Evolutionary conservation across 2,329 filamentous ascomycete genomes (phyloP), one percentile per base, ranked within the genome.

Genomic region (Xylariaceae sp.): DNA sequence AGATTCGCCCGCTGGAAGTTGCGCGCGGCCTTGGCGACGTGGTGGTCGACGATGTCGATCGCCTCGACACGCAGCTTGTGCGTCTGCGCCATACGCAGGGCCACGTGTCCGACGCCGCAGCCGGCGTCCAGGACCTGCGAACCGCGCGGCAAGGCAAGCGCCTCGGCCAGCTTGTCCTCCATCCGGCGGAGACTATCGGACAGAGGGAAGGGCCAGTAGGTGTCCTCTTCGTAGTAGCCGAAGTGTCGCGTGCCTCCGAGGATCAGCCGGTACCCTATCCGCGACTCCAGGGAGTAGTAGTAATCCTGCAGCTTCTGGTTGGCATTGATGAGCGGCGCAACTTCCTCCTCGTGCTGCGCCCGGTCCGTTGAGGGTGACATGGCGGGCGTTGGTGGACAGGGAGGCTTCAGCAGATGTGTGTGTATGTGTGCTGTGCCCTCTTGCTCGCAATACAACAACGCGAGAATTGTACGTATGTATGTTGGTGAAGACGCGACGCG

Each of bases 81-180:
- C 3, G 37, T 70, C 17, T 68, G 62, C 5, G 78, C 81, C 73
- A 83, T 73, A 66, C 74, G 73, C 4, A 80, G 69, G 1, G 81
- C 80, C 11, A 83, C 80, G 60, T 78, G 73, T 11, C 76, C 81
- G 1, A 75, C 73, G 1, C 81, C 81, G 61, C 77, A 80, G 11
- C 80, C 80, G 1, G 80, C 80, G 63, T 84, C 81, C 5, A 83
- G 72, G 1, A 82, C 75, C 68, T 0, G 77, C 69, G 10, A 78
- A 78, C 2, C 66, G 52, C 7, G 72, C 67, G 1, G 80, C 13
- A 55, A 13, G 5, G 10, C 49, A 8, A 82, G 65, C 1, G 67
- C 69, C 15, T 69, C 67, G 58, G 73, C 71, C 10, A 83, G 68
- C 61, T 77, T 75, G 51, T 80, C 76, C 64, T 83, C 80, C 81